Evolutionary conservation across 2,329 filamentous ascomycete genomes (phyloP), one percentile per base, ranked within the genome.

Genomic region (Fusarium sp.): DNA sequence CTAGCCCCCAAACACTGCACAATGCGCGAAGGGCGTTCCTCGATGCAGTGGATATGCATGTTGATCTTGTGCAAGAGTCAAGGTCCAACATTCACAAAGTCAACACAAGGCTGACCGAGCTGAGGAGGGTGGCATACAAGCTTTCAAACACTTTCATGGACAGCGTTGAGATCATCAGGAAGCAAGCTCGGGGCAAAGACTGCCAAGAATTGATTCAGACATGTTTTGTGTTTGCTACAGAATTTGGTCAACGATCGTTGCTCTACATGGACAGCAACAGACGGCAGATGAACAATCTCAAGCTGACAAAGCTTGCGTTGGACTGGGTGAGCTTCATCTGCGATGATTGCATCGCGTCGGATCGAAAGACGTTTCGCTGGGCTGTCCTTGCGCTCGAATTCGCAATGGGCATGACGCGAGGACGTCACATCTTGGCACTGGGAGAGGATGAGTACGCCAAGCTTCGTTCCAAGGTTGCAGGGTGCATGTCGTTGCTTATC

Each of bases 261-360:
- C 91, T 97, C 22, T 97, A 97, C 85, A 97, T 99, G 92, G 97
- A 99, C 83, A 93, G 94, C 82, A 98, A 98, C 81, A 89, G 97
- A 65, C 92, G 96, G 59, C 94, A 97, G 76, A 97, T 98, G 94
- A 98, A 98, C 85, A 98, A 98, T 82, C 89, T 97, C 76, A 98
- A 97, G 82, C 89, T 99, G 65, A 97, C 96, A 14, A 94, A 97
- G 80, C 88, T 99, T 63, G 95, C 95, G 5, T 87, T 99, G 13
- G 96, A 99, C 82, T 99, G 97, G 97, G 94, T 99, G 18, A 95
- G 94, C 80, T 99, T 99, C 83, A 97, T 99, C 76, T 98, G 95
- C 80, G 96, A 98, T 80, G 97, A 99, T 82, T 99, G 97, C 83
- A 90, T 97, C 76, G 94, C 97, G 11, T 95, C 95, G 5, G 97